These are phyloP conservation scores for Cladophialophora exuberans DNA, from an alignment of 2,329 filamentous ascomycete species.

Conservation along the genomic window DNA sequence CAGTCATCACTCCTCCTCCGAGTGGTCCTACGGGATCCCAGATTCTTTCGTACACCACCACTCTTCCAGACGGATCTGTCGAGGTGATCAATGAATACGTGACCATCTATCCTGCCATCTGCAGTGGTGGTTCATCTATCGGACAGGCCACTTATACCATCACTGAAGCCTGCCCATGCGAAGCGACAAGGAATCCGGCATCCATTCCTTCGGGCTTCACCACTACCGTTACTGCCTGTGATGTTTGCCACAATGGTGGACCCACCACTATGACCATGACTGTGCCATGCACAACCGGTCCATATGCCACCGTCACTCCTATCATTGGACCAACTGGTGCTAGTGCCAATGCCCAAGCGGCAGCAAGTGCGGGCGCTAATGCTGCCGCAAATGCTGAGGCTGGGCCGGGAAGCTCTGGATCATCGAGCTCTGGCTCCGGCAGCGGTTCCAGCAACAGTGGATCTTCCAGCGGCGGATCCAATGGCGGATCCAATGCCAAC, in stretches of 20 bases:
- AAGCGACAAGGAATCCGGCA: constrained; percentile 17
- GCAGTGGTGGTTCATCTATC: constrained; percentile 31
- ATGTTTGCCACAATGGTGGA: constrained; percentile 26
- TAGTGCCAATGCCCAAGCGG: constrained; percentile 3
- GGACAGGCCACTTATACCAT: constrained; percentile 38
- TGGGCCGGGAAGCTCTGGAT: no score
- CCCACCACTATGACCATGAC: constrained; percentile 30
- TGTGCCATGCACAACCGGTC: constrained; percentile 30
- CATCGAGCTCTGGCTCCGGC: constrained; percentile 1
- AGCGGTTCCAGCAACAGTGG: constrained; percentile 14
- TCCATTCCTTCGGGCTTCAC: constrained; percentile 30
- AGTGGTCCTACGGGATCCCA: constrained; percentile 11
- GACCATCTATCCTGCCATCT: constrained; percentile 34
- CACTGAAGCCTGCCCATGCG: constrained; percentile 37
- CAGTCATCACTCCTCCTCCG: constrained; percentile 26
- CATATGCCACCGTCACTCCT: constrained; percentile 30
- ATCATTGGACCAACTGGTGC: constrained; percentile 10
- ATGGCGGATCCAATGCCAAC: neutral
- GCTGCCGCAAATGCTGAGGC: constrained; percentile 2
- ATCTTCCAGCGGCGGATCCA: constrained; percentile 5
- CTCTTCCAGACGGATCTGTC: constrained; percentile 31
- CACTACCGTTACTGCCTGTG: constrained; percentile 30
- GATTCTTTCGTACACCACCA: constrained; percentile 29
- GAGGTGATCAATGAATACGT: constrained; percentile 32
- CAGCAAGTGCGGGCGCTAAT: constrained; percentile 29